Evolutionary conservation across 345 rosid genomes (phyloP).

Genomic region (Rhizophora mangle): DNA sequence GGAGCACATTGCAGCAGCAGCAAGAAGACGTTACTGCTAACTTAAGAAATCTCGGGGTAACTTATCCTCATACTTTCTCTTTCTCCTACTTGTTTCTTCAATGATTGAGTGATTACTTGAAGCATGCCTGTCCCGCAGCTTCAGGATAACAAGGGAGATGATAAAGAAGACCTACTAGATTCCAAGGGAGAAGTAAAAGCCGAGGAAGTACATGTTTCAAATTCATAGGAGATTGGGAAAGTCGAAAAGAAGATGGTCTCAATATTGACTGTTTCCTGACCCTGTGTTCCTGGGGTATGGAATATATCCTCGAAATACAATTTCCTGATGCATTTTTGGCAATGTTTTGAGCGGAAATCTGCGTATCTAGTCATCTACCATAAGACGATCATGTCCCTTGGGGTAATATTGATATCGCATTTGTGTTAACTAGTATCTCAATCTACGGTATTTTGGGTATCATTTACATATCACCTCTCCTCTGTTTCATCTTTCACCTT

Average conservation of each 20-base stretch:
- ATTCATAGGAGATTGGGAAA: slow-evolving; percentile 23
- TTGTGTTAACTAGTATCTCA: background rate
- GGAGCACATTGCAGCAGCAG: slow-evolving; percentile 70
- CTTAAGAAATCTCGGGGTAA: slow-evolving; percentile 65
- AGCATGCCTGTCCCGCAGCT: slow-evolving; percentile 34
- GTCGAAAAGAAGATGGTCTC: slow-evolving; percentile 30
- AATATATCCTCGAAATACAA: background rate
- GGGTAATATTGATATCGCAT: background rate
- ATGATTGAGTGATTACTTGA: background rate
- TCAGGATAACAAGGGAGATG: slow-evolving; percentile 49
- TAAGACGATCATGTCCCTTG: slow-evolving; percentile 8
- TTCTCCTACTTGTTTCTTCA: background rate
- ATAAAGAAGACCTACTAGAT: slow-evolving; percentile 32
- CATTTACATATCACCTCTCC: too few species aligned
- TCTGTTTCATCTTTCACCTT: too few species aligned
- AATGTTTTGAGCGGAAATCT: slow-evolving; percentile 1
- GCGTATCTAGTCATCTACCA: slow-evolving; percentile 5
- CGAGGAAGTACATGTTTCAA: slow-evolving; percentile 25
- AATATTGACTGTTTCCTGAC: background rate
- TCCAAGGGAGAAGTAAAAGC: slow-evolving; percentile 28
- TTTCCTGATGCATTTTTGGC: background rate
- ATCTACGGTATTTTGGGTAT: too few species aligned
- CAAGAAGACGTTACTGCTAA: slow-evolving; percentile 73
- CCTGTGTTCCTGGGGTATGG: background rate
- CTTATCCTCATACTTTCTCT: slow-evolving; percentile 12